phyloP scores from a whole-genome alignment of 495 filamentous ascomycete genomes.

The Rhizodiscina lignyota region DNA sequence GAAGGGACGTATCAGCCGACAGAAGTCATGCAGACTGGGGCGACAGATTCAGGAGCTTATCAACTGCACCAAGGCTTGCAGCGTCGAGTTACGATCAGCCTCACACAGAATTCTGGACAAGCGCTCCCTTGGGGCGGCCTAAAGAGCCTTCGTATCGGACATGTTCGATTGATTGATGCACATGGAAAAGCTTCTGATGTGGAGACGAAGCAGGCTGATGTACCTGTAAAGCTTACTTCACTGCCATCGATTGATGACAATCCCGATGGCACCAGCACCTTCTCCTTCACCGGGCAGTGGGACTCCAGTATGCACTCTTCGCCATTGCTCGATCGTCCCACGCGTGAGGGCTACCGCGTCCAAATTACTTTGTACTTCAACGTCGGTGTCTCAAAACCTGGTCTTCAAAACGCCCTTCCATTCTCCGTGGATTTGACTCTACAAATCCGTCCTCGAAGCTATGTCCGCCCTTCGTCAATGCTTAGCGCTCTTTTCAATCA shows the following conservation, averaged over 20 bases:
- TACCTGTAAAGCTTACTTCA: conserved; percentile 57
- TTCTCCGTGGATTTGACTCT: conserved; percentile 66
- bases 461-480: conserved; percentile 68
- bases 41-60: conserved; percentile 70
- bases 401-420: conserved; percentile 64
- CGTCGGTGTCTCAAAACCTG: conserved; percentile 56
- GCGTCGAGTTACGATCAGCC: conserved; percentile 65
- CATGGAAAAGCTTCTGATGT: conserved; percentile 72
- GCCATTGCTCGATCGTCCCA: conserved; percentile 72
- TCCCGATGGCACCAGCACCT: conserved; percentile 78
- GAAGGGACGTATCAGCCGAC: conserved; percentile 81
- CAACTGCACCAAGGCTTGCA: conserved; percentile 94
- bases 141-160: conserved; percentile 53
- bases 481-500: conserved; percentile 78
- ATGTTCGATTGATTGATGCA: conserved; percentile 65
- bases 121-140: conserved; percentile 76
- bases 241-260: conserved; percentile 64
- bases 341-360: conserved; percentile 78
- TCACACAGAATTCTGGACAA: conserved; percentile 80
- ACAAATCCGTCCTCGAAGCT: conserved; percentile 71
- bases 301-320: conserved; percentile 89
- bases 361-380: conserved; percentile 78
- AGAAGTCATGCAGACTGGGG: conserved; percentile 72
- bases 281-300: conserved; percentile 81
- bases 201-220: conserved; percentile 49